Evolutionary conservation across 169 alveolate species (phyloP), one percentile per base, ranked within the genome.

Genomic region (Eimeria praecox): DNA sequence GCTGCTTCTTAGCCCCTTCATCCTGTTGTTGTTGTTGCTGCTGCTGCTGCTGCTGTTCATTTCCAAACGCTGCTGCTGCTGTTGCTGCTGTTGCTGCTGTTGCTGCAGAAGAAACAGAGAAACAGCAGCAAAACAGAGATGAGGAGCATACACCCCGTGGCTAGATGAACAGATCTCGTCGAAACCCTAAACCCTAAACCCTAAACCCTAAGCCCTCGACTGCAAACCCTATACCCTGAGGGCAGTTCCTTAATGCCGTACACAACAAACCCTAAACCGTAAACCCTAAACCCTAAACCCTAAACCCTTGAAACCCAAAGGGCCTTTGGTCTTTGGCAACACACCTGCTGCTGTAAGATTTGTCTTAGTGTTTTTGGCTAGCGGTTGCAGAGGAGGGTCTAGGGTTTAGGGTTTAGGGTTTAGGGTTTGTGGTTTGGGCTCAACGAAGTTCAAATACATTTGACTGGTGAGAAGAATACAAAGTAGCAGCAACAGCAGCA

Each of bases 401-500:
- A 69, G 80, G 80, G 80, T 69, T 69, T 69, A 69, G 80, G 80
- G 40, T 69, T 69, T 69, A 69, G 80, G 80, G 80, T 69, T 69
- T 69, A 33, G 42, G 40, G 80, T n/a, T 69, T 4, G 9, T 18
- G 80, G 38, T 69, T 69, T 56, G 20, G 24, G n/a, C 66, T 2
- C n/a, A 20, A 56, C 66, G 27, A 56, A 9, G 66, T 20, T 14
- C 66, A 16, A 56, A 56, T 56, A 2, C n/a, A 56, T 56, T 16
- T 20, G 66, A 56, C 27, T 56, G 66, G 27, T 2, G 27, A 56
- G 10, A 9, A 56, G 66, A 30, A 33, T 56, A 56, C 66, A 56
- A 2, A 56, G 66, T 5, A 56, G 66, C n/a, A 56, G 66, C 4
- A 33, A 42, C 38, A 69, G 46, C 20, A n/a, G 44, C 38, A 30